phyloP scores from a whole-genome alignment of 2,329 filamentous ascomycete species.

The Neonectria neomacrospora region DNA sequence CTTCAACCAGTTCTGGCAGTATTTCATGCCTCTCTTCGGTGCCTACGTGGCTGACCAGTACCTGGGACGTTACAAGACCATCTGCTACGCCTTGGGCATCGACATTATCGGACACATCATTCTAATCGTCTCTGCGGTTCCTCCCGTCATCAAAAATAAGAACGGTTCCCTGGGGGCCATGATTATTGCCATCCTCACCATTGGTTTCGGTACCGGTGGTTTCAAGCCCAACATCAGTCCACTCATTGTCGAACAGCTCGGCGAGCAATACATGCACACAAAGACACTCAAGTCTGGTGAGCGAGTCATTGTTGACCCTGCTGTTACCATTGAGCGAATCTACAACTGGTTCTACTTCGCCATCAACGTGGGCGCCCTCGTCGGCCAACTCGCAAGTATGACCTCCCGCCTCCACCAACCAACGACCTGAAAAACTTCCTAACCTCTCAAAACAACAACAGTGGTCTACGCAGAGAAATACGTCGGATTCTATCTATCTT shows the following conservation, averaged over 20 bases:
- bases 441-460: constrained; percentile 2
- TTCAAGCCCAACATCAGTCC: constrained; percentile 81
- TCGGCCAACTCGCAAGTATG: constrained; percentile 67
- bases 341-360: constrained; percentile 78
- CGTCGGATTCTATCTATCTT: constrained; percentile 79
- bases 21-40: constrained; percentile 68
- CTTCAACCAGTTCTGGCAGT: constrained; percentile 70
- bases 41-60: constrained; percentile 65
- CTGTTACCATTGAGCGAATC: constrained; percentile 69
- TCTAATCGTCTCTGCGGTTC: constrained; percentile 73
- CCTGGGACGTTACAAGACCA: constrained; percentile 76
- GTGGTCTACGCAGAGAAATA: constrained; percentile 79
- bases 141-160: constrained; percentile 66
- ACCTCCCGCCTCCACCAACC: no score
- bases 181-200: constrained; percentile 66
- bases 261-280: constrained; percentile 64
- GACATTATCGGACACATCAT: constrained; percentile 75
- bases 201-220: constrained; percentile 74
- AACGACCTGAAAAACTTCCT: background rate
- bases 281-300: constrained; percentile 65
- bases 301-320: constrained; percentile 73
- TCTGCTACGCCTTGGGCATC: constrained; percentile 68
- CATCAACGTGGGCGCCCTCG: constrained; percentile 76
- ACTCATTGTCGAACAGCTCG: constrained; percentile 73
- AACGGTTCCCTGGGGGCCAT: constrained; percentile 70